Conservation (phyloP, 768 basidiomycete species). For the Heimioporus sp. region DNA sequence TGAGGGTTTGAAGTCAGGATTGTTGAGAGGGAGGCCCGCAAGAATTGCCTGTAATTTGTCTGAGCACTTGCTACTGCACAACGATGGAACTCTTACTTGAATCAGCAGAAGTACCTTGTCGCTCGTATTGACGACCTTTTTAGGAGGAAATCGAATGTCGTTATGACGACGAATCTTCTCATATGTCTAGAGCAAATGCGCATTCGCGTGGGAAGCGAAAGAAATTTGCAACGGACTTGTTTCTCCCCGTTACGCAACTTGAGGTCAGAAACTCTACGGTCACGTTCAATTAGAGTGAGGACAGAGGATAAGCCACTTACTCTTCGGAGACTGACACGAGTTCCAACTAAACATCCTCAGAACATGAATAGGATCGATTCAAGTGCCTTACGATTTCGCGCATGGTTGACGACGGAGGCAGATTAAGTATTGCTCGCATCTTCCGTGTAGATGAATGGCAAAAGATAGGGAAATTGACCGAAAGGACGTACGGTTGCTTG, state of each 20-base stretch:
- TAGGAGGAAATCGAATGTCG: conserved; percentile 79
- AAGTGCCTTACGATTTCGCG: conserved; percentile 61
- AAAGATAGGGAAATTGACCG: background rate
- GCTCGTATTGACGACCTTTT: conserved; percentile 62
- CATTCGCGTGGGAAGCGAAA: background rate
- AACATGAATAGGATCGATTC: background rate
- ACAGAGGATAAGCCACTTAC: conserved; percentile 34
- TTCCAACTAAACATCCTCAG: conserved; percentile 50
- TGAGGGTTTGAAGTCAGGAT: conserved; percentile 62
- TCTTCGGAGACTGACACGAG: conserved; percentile 64
- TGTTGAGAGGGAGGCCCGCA: conserved; percentile 65
- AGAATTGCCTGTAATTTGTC: conserved; percentile 56
- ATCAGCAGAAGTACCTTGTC: conserved; percentile 84
- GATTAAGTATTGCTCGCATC: conserved; percentile 66
- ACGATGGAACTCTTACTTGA: conserved; percentile 47
- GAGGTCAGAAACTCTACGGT: conserved; percentile 57
- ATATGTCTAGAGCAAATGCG: conserved; percentile 39
- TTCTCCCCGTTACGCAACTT: conserved; percentile 79
- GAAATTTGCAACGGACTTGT: conserved; percentile 38
- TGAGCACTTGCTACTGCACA: background rate
- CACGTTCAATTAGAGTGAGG: background rate
- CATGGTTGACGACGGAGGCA: conserved; percentile 53
- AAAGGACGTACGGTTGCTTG: conserved; percentile 55
- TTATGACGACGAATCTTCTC: conserved; percentile 67
- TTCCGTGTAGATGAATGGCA: conserved; percentile 25